Evolutionary conservation across 345 rosid species (phyloP), one percentile per base, ranked within the genome.

Genomic region (Salix viminalis): DNA sequence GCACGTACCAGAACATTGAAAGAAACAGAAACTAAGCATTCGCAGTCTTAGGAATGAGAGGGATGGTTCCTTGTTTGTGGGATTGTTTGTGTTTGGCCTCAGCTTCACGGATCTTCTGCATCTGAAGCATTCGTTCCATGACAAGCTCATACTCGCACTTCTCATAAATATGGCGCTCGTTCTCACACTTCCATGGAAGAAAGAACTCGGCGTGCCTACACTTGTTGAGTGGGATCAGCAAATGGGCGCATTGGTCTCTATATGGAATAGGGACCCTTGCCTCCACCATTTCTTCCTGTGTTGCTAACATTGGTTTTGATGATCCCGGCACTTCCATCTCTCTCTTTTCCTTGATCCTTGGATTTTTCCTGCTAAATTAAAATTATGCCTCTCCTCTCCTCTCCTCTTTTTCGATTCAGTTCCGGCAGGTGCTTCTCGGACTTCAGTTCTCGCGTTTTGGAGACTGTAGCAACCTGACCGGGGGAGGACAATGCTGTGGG

Each of bases 101-200:
- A 79, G 89, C 81, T 66, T 92, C 91, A 41, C 96, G 97, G 87
- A 96, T 96, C 94, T 92, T 94, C 89, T 94, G 93, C 99, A 96
- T 94, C 93, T 89, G 83, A 32, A 94, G 93, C 98, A 96, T 96
- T 42, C 99, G 82, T 87, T 94, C 98, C 98, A 92, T 96, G 61
- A 96, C 96, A 46, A 96, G 97, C 87, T 96, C 98, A 90, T 94
- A 96, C 74, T 88, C 94, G 74, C 99, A 96, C 90, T 96, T 94
- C 89, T 96, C 98, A 76, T 96, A 96, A 75, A 84, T 67, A 80
- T 96, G 99, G 69, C 99, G 96, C 81, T 94, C 92, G 77, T 84
- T 86, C 84, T 94, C 97, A 87, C 99, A 96, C 76, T 96, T 96
- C 99, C 99, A 96, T 0, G 99, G 99, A 15, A 96, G 89, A 86